Evolutionary conservation across 768 basidiomycete genomes (phyloP).

Genomic region (Astraeus odoratus): DNA sequence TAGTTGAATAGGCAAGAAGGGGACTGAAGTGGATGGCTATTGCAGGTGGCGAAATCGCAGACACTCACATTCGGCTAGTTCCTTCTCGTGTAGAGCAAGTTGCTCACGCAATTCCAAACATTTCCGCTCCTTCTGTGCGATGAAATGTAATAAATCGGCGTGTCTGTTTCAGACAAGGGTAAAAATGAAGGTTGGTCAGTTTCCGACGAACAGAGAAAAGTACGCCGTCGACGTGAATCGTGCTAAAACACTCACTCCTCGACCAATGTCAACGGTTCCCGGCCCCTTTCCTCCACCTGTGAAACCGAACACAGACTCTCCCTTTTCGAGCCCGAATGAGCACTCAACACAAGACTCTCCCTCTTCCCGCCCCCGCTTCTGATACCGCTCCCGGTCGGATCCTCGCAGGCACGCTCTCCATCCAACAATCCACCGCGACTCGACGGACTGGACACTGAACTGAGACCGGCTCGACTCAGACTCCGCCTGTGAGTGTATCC

Average conservation of each 20-base stretch:
- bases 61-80: slow-evolving; percentile 53
- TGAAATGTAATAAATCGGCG: slow-evolving; percentile 72
- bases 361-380: slow-evolving; percentile 2
- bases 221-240: background rate
- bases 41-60: background rate
- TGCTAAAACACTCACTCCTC: slow-evolving; percentile 51
- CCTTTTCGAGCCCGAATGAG: slow-evolving; percentile 10
- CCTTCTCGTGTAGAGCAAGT: slow-evolving; percentile 63
- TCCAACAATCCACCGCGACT: background rate
- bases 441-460: background rate
- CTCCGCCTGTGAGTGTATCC: background rate
- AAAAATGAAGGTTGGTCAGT: background rate
- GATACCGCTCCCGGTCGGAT: background rate
- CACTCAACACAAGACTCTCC: slow-evolving; percentile 15
- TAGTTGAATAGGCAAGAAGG: background rate
- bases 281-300: slow-evolving; percentile 8
- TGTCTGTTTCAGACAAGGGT: slow-evolving; percentile 41
- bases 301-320: slow-evolving; percentile 16
- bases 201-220: background rate
- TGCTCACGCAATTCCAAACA: slow-evolving; percentile 77
- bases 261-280: slow-evolving; percentile 53
- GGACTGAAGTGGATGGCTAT: background rate
- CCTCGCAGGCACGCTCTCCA: background rate
- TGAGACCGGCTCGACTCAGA: background rate
- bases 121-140: slow-evolving; percentile 81